Percentiles rank a stretch among this genome's conserved stretches.
These are phyloP conservation scores for Alnus glutinosa DNA, from an alignment of 306 rosid genomes.

Conservation along the genomic window DNA sequence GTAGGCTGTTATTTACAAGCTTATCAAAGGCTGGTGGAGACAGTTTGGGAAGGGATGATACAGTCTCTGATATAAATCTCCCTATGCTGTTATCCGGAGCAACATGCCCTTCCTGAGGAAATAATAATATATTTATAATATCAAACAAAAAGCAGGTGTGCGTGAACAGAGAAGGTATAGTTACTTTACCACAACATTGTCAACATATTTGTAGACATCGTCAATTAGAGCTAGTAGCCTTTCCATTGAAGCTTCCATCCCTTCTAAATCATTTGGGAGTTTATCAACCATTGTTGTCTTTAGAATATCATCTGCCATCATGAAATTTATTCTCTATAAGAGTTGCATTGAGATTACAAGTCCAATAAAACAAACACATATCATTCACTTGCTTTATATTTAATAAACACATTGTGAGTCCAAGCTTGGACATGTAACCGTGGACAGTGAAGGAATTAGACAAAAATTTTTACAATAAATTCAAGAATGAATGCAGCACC, in stretches of 20 bases:
- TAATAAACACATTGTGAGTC: neutral
- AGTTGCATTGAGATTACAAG: neutral
- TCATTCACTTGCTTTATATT: neutral
- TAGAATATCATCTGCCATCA: slow-evolving; percentile 66
- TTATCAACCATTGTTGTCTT: slow-evolving; percentile 80
- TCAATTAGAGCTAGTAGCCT: slow-evolving; percentile 77
- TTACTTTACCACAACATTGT: slow-evolving; percentile 73
- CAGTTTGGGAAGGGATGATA: slow-evolving; percentile 77
- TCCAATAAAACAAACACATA: neutral
- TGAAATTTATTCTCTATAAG: slow-evolving; percentile 21
- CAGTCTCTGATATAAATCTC: slow-evolving; percentile 60
- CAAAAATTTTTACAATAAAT: neutral
- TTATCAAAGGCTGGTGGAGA: slow-evolving; percentile 70
- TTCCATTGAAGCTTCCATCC: slow-evolving; percentile 96
- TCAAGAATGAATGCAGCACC: neutral
- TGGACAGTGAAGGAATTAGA: neutral
- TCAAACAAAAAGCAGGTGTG: neutral
- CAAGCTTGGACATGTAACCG: neutral
- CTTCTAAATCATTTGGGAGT: slow-evolving; percentile 95
- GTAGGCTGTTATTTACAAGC: slow-evolving; percentile 77
- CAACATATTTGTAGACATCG: slow-evolving; percentile 89
- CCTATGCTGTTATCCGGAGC: slow-evolving; percentile 77
- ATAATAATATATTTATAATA: neutral
- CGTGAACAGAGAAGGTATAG: neutral
- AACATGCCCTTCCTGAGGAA: slow-evolving; percentile 69